Percentiles rank a stretch among this genome's conserved stretches.
These are phyloP conservation scores for Pulveroboletus sp. DNA, from an alignment of 768 basidiomycete species.

Conservation along the genomic window DNA sequence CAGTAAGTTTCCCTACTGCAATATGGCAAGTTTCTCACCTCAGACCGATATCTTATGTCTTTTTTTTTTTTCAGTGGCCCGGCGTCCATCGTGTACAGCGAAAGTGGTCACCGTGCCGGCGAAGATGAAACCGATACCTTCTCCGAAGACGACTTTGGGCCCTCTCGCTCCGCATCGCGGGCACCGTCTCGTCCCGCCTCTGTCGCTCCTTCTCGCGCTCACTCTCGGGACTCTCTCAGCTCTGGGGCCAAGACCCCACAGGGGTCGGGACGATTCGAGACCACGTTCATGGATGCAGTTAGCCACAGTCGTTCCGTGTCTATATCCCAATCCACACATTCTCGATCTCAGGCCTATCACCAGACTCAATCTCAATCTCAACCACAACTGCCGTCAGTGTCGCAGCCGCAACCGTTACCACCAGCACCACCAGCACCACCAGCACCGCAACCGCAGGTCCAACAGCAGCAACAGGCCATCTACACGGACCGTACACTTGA, in stretches of 20 bases:
- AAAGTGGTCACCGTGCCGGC: conserved; percentile 67
- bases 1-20: conserved; percentile 47
- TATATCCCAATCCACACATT: conserved; percentile 15
- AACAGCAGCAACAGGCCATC: conserved; percentile 12
- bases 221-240: conserved; percentile 42
- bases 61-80: conserved; percentile 49
- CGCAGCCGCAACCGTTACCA: background rate
- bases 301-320: conserved; percentile 26
- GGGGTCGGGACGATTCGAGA: conserved; percentile 25
- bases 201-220: conserved; percentile 49
- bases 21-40: background rate
- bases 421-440: background rate
- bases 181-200: conserved; percentile 41
- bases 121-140: conserved; percentile 66
- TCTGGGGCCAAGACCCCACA: conserved; percentile 31
- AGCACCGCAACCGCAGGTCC: background rate
- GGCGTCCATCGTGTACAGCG: conserved; percentile 77
- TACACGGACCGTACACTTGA: conserved; percentile 23
- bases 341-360: conserved; percentile 14
- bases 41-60: background rate
- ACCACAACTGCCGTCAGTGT: conserved; percentile 2
- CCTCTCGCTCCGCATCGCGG: conserved; percentile 29
- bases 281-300: conserved; percentile 26
- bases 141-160: conserved; percentile 57
- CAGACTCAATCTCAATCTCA: conserved; percentile 11